These are phyloP conservation scores for Pseudocercospora cruenta DNA, from an alignment of 2,329 filamentous ascomycete genomes.

Conservation along the genomic window DNA sequence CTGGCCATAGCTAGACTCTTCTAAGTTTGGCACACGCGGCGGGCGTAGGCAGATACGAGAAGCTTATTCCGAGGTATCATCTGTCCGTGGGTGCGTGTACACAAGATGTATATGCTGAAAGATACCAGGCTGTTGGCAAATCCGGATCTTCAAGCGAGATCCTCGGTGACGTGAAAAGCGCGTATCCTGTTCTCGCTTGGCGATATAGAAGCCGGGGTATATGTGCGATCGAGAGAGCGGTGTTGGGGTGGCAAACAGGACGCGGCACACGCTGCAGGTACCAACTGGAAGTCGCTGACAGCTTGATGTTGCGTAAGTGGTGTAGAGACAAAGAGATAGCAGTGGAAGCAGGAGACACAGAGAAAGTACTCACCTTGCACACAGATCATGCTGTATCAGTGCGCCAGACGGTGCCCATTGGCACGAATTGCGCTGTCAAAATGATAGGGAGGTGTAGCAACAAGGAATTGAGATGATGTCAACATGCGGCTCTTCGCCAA, in stretches of 20 bases:
- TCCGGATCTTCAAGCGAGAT: not conserved
- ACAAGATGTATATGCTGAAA: not conserved
- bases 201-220: not conserved
- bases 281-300: not conserved
- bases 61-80: slow-evolving; percentile 14
- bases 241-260: slow-evolving; percentile 4
- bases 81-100: not conserved
- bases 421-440: not conserved
- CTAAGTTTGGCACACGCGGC: slow-evolving; percentile 17
- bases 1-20: slow-evolving; percentile 12
- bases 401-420: not conserved
- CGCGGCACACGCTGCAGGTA: not conserved
- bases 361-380: not conserved
- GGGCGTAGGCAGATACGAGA: slow-evolving; percentile 18
- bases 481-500: not conserved
- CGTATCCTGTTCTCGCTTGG: not conserved
- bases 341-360: not conserved
- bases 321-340: not conserved
- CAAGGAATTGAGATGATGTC: not conserved
- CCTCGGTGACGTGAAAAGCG: not conserved
- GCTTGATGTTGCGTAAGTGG: not conserved
- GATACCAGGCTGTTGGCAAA: not conserved
- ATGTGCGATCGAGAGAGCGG: slow-evolving; percentile 5
- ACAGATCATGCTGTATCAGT: not conserved
- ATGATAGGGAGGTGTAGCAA: not conserved